Base-by-base conservation (phyloP, 2,329 filamentous ascomycete genomes). In the Ceratocystis papillata region DNA sequence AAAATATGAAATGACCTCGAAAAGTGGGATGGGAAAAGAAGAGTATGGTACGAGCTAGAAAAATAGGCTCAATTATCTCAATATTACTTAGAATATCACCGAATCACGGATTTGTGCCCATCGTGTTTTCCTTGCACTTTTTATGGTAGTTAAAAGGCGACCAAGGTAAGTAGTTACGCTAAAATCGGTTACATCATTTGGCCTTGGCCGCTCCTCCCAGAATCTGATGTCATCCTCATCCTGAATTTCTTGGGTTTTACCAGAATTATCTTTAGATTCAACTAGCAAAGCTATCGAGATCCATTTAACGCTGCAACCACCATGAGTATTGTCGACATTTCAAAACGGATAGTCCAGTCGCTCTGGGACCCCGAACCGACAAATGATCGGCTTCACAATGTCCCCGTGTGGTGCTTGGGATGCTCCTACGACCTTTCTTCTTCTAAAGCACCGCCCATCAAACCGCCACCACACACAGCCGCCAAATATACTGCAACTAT, bases 291-390 rank as follows among this genome's bases (percentile, higher is more conserved):
- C 17, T 37, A 63, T 25, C 8, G 12, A 22, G 17, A 33, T 63
- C 15, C 10, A 63, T 50, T 37, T 50, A 33, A 22, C 45, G 41
- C n/a, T 22, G 22, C 44, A 64, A 7, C 15, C 55, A 64, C 44
- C 37, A 75, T 80, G 69, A 77, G 79, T 45, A 85, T 82, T 67
- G 83, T 88, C 66, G 89, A 96, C 72, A 79, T 95, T 68, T 84
- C 88, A 70, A 89, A 90, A 76, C 88, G 88, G 69, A 85, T 96
- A 71, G 87, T 96, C 68, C 89, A 93, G 76, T 90, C 89, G 77
- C 87, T 97, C 73, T 96, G 91, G 87, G 92, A 96, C 71, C 90
- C 91, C 0, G 86, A 92, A 69, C 92, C 91, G 5, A 84, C 83
- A 69, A 96, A 96, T 76, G 86, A 96, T 73, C 79, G 85, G 67